Evolutionary conservation across 192 early-diverging fungal genomes (phyloP).

Genomic region (Chytriomyces hyalinus): DNA sequence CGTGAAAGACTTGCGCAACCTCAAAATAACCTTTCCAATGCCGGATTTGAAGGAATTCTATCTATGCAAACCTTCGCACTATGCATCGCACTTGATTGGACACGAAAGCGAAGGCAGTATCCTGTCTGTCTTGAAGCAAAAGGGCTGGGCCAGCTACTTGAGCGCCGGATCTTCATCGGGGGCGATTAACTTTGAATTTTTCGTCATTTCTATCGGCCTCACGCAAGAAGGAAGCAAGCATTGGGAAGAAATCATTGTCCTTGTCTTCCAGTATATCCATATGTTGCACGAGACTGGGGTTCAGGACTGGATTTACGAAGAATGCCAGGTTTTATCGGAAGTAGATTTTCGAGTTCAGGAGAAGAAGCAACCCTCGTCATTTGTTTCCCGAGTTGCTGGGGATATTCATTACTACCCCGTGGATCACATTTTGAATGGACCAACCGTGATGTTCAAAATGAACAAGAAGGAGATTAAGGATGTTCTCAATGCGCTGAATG

Average conservation of each 20-base stretch:
- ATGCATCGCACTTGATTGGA: conserved; percentile 88
- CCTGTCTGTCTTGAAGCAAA: conserved; percentile 81
- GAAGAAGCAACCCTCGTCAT: conserved; percentile 47
- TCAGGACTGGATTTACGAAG: conserved; percentile 82
- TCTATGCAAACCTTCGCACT: conserved; percentile 66
- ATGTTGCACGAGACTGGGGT: conserved; percentile 76
- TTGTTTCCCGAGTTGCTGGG: conserved; percentile 67
- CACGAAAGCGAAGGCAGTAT: conserved; percentile 91
- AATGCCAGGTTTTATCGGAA: conserved; percentile 48
- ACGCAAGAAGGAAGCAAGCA: conserved; percentile 80
- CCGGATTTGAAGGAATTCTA: conserved; percentile 72
- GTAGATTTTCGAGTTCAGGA: conserved; percentile 76
- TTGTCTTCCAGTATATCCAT: conserved; percentile 88
- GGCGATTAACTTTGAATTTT: conserved; percentile 77
- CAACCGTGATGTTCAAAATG: conserved; percentile 69
- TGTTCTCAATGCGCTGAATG: conserved; percentile 62
- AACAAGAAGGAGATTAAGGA: conserved; percentile 70
- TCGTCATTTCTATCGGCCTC: conserved; percentile 82
- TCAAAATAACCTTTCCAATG: conserved; percentile 86
- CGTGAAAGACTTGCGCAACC: conserved; percentile 78
- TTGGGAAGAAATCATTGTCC: conserved; percentile 79
- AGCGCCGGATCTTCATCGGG: conserved; percentile 68
- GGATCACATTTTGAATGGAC: conserved; percentile 69
- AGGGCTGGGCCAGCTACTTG: conserved; percentile 85
- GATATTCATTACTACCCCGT: conserved; percentile 82